Evolutionary conservation across 179 eudicot genomes (phyloP), one percentile per base, ranked within the genome.

Genomic region (Sideroxylon spinosum): DNA sequence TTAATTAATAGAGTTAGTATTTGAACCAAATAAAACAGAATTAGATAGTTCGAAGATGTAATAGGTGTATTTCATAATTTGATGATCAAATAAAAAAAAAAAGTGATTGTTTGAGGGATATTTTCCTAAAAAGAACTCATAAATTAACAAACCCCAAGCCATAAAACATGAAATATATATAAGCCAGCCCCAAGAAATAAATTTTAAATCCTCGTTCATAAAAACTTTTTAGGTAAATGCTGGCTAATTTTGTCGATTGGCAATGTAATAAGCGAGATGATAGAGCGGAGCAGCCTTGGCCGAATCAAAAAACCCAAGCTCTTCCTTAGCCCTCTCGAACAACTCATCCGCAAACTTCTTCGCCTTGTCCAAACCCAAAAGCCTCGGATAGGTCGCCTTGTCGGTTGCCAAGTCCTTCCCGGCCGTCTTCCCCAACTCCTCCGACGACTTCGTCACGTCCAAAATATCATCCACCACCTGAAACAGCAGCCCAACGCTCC

Each of bases 181-280:
- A 37, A 37, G 44, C 5, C 3, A 3, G 44, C 44, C 44, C 44
- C 44, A 37, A 37, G 6, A 37, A 37, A 4, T 37, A 3, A 4
- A 37, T 37, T 37, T 37, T 3, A 3, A 1, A 37, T 37, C 44
- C 44, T 37, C 44, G 4, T 37, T 37, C 44, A 37, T 37, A 37
- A 37, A 1, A 37, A 37, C 2, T 3, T n/a, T n/a, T n/a, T 6
- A 37, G 5, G 44, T 37, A 3, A 37, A 37, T 37, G 44, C 44
- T 37, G 62, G 7, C 64, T 71, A 78, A 16, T 78, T 78, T 63
- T 78, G 76, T 74, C 76, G 46, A 20, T 71, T 44, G 0, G 81
- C 81, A 53, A 78, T 78, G 64, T 78, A 78, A 16, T 63, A 61
- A 62, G 81, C 81, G 22, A 78, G 20, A 32, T 78, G 81, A 72